Evolutionary conservation across 768 basidiomycete species (phyloP), one percentile per base, ranked within the genome.

Genomic region (Psilocybe subaeruginosa): DNA sequence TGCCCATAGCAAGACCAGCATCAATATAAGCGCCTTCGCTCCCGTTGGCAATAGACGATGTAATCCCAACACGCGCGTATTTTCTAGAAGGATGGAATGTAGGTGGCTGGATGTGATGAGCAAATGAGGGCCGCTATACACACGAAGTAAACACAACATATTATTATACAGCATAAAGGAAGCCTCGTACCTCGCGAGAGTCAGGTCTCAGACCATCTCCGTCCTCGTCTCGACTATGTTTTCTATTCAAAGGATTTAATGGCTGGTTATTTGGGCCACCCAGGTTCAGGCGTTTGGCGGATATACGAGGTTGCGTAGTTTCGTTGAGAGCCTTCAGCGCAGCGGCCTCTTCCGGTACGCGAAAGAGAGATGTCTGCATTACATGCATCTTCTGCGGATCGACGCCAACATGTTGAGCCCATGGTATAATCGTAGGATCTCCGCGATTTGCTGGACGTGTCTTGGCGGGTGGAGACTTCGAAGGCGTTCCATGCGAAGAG

Each of bases 321-420:
- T 82, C 75, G 61, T 81, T 82, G 65, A 85, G 67, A 35, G 83
- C 84, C 64, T 81, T 83, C 58, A 90, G 77, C 1, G 85, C 85
- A 1, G 83, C 89, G 12, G 85, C 88, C 68, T 90, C 89, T 70
- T 92, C 90, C 12, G 88, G 88, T 71, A 86, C 80, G 48, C 89
- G 83, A 70, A 97, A 97, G 55, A 97, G 76, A 35, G 91, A 90
- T 0, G 91, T 87, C 69, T 97, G 95, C 95, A 97, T 97, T 56
- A 96, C 92, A 68, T 94, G 91, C 82, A 95, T 87, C 75, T 88
- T 90, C 72, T 93, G 92, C 12, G 89, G 82, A 71, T 96, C 93
- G n/a, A 95, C 79, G 4, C 91, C 90, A 29, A 89, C 72, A 54
- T 85, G 85, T 50, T 88, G 82, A 12, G 88, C 86, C 90, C 91